phyloP scores from a whole-genome alignment of 2,329 filamentous ascomycete species.

The Tolypocladium ovalisporum region DNA sequence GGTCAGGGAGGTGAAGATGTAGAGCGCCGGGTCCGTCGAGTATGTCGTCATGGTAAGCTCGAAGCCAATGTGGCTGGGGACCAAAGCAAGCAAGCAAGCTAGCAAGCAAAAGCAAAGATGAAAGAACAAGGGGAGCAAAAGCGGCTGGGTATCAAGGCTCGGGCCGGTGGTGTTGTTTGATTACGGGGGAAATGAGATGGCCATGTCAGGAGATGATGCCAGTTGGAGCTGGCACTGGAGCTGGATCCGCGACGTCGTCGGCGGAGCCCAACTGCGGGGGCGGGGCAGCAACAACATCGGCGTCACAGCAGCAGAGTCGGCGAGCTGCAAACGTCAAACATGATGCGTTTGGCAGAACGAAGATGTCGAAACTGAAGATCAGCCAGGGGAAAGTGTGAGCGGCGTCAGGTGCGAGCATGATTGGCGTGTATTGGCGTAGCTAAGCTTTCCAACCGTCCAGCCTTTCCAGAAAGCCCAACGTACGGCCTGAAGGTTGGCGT shows the following conservation, averaged over 20 bases:
- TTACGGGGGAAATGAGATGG: background rate
- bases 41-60: slow-evolving; percentile 27
- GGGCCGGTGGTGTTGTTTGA: background rate
- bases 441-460: too few species aligned
- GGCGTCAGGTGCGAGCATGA: background rate
- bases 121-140: background rate
- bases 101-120: background rate
- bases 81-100: too few species aligned
- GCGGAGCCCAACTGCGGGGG: slow-evolving; percentile 6
- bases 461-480: too few species aligned
- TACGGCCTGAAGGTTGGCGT: too few species aligned
- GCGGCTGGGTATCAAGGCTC: background rate
- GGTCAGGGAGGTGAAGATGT: slow-evolving; percentile 92
- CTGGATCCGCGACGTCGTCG: background rate
- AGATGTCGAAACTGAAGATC: background rate
- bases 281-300: slow-evolving; percentile 2
- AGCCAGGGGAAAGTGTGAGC: too few species aligned
- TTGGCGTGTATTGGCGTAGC: too few species aligned
- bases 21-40: slow-evolving; percentile 61
- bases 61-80: background rate
- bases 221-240: background rate
- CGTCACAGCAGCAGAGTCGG: background rate
- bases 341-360: background rate
- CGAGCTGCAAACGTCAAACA: background rate
- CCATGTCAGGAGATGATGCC: background rate